Conservation (phyloP, 2,329 filamentous ascomycete species). For the Venturia effusa region DNA sequence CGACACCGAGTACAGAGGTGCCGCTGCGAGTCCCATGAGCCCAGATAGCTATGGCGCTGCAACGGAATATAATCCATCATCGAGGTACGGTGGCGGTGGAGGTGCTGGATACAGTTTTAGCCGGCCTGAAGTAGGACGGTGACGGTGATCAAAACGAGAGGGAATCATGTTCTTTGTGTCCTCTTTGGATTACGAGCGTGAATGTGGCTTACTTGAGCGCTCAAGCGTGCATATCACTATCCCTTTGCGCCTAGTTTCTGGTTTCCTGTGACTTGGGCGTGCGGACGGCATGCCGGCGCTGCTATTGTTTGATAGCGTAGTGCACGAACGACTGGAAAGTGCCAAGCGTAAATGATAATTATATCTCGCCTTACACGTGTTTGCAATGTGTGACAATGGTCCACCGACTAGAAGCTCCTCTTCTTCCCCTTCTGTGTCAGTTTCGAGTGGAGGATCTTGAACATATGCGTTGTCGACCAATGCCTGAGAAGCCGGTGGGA, state of each 20-base stretch:
- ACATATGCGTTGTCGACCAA: too few species aligned
- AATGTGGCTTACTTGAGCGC: neutral
- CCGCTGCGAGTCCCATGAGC: conserved; percentile 8
- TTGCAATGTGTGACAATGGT: too few species aligned
- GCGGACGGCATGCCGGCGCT: neutral
- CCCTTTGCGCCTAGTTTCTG: neutral
- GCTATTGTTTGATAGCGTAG: neutral
- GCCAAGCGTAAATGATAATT: neutral
- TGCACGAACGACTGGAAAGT: neutral
- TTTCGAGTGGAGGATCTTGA: too few species aligned
- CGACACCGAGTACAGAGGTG: conserved; percentile 10
- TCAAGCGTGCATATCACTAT: neutral
- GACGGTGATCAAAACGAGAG: neutral
- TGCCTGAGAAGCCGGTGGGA: too few species aligned
- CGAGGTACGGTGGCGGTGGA: neutral
- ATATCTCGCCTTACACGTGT: too few species aligned
- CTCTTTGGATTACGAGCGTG: neutral
- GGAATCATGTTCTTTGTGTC: neutral
- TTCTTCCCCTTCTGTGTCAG: too few species aligned
- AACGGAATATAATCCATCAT: neutral
- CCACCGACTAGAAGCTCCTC: too few species aligned
- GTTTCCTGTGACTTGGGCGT: neutral
- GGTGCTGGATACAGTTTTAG: conserved; percentile 7
- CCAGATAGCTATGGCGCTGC: neutral
- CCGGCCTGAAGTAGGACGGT: neutral